Evolutionary conservation across 2,329 filamentous ascomycete species (phyloP), one percentile per base, ranked within the genome.

Genomic region (Cyanodermella asteris): DNA sequence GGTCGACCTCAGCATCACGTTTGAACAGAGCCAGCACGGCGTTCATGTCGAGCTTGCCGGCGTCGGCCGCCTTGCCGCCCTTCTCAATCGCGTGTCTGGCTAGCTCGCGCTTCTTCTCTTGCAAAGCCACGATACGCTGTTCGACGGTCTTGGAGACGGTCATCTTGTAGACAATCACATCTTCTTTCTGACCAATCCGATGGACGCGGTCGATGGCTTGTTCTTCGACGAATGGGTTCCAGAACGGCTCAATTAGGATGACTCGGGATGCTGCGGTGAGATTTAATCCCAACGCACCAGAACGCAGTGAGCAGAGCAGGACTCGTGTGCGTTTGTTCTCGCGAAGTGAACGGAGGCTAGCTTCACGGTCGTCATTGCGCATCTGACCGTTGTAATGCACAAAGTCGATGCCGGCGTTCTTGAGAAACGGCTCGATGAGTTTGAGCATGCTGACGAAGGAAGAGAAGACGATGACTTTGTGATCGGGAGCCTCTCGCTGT

Each of bases 391-490:
- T 87, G 49, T 97, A 97, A 27, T 87, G 75, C 10, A 77, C 77
- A 43, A 74, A 91, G 31, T 62, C 63, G 46, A 91, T 72, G 9
- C 69, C 66, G 9, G 73, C 69, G 24, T 68, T 61, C 22, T 62
- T 60, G 31, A 97, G 59, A 49, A 94, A 93, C 3, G 87, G 87
- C 44, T 94, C 81, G 33, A 97, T 71, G 15, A 94, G 69, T 51
- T 94, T 77, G 22, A 97, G 68, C 87, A 97, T 97, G 1, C 80
- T 87, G 1, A 87, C 97, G 51, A 97, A 97, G 40, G 94, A 80
- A 2, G 81, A 91, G 51, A 97, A 97, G 34, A 97, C 81, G 40
- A 97, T 97, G 43, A 91, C 91, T 45, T 97, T 97, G 60, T 91
- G 78, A 31, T 80, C 60, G 2, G 61, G 55, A 0, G 71, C 70